Evolutionary conservation across 1,284 basidiomycete species (phyloP), one percentile per base, ranked within the genome.

Genomic region (Amylostereum areolatum): DNA sequence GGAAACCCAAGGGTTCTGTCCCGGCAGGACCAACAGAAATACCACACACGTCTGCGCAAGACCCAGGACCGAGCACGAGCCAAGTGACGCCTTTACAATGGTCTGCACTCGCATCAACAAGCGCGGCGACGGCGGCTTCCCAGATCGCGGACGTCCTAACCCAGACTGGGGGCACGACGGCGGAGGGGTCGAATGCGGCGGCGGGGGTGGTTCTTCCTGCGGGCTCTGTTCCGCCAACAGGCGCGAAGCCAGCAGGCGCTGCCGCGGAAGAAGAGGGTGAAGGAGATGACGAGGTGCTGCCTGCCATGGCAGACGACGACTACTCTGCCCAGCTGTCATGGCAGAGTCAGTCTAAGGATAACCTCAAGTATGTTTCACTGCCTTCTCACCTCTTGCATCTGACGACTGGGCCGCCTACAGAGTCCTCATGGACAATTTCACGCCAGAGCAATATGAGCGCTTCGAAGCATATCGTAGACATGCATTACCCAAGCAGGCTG

Each of bases 401-500:
- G 39, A 34, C 35, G 31, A 27, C 25, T 53, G 3, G 30, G 40
- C 51, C 44, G 51, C n/a, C n/a, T n/a, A 6, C 54, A 90, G 89
- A 61, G 83, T 93, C 40, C 71, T 94, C 49, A 89, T 94, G 78
- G 87, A 92, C 63, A 89, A 90, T 57, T 89, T 95, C 61, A 85
- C 83, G 53, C 76, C 83, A 2, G 83, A 78, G 11, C 92, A 96
- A 62, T 89, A 92, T 59, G 90, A 93, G 48, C 78, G 92, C 0
- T 94, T 93, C 59, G 90, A 93, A 60, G 88, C 89, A 0, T 95
- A 92, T 59, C 73, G 92, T 49, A 73, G 91, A 43, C 86, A 90
- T 53, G 89, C 89, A 3, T 67, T 95, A 28, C 85, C 89, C 3
- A 94, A 93, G 63, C 82, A 85, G 54, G 84, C 81, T 36, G 87